These are phyloP conservation scores for Coemansia sp. DNA, from an alignment of 371 early-diverging fungal genomes.

Conservation along the genomic window DNA sequence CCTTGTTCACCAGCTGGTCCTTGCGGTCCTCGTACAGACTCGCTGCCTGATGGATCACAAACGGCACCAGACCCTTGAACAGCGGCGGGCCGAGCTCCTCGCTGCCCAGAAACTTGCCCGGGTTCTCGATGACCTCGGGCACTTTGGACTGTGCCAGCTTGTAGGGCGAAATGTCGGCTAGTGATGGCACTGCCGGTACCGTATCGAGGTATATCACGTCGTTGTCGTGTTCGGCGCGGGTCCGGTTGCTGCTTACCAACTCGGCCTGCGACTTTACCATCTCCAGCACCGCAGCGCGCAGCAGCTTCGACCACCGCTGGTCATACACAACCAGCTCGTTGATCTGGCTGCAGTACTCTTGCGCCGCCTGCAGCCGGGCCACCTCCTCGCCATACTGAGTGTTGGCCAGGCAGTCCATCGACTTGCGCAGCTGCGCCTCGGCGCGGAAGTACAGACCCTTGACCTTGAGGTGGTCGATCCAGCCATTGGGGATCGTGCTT, in stretches of 20 bases:
- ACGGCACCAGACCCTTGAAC: constrained; percentile 82
- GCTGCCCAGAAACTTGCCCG: constrained; percentile 51
- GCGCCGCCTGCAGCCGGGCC: constrained; percentile 66
- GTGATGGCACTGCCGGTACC: constrained; percentile 63
- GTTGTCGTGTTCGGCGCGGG: constrained; percentile 83
- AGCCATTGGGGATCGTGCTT: constrained; percentile 52
- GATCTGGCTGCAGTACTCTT: constrained; percentile 54
- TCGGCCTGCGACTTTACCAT: constrained; percentile 54
- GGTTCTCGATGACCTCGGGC: constrained; percentile 57
- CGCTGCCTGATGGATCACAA: constrained; percentile 85
- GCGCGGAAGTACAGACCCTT: constrained; percentile 73
- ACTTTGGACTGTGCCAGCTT: constrained; percentile 69
- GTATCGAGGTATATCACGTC: constrained; percentile 81
- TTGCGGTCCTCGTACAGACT: constrained; percentile 77
- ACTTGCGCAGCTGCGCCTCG: constrained; percentile 73
- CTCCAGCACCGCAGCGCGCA: constrained; percentile 30
- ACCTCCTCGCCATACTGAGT: constrained; percentile 86
- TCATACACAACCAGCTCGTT: constrained; percentile 33
- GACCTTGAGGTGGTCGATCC: constrained; percentile 66
- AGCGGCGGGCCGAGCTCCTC: constrained; percentile 67
- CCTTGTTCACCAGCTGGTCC: constrained; percentile 66
- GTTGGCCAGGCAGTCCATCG: constrained; percentile 65
- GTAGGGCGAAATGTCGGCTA: constrained; percentile 66
- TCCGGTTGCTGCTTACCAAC: constrained; percentile 59
- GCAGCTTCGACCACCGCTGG: constrained; percentile 41